Evolutionary conservation across 805 yeast species (phyloP).

Genomic region (Kodamaea leandrae): DNA sequence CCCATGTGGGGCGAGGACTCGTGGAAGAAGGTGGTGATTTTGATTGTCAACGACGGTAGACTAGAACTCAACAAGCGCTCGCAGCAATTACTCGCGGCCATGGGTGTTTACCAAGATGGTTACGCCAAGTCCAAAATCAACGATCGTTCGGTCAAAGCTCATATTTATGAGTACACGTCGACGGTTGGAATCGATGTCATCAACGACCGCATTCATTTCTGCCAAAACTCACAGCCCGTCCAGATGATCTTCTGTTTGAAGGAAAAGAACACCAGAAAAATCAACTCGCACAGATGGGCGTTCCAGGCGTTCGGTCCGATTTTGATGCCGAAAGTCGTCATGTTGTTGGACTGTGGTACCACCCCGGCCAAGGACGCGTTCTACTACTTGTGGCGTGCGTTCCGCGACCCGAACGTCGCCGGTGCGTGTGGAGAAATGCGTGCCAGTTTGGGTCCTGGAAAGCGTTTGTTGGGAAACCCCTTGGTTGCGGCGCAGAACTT

Average conservation of each 20-base stretch:
- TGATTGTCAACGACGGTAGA: conserved; percentile 90
- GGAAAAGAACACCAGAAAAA: conserved; percentile 84
- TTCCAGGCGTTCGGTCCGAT: conserved; percentile 87
- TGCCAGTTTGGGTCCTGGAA: conserved; percentile 68
- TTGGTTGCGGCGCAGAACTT: conserved; percentile 95
- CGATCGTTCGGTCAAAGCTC: conserved; percentile 76
- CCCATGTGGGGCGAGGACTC: conserved; percentile 91
- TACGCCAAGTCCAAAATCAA: conserved; percentile 90
- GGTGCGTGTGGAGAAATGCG: conserved; percentile 98
- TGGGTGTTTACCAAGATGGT: conserved; percentile 94
- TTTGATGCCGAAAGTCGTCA: conserved; percentile 77
- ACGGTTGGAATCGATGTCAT: conserved; percentile 80
- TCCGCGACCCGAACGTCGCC: conserved; percentile 77
- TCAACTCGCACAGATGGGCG: conserved; percentile 96
- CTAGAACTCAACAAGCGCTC: conserved; percentile 76
- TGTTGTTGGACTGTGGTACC: conserved; percentile 91
- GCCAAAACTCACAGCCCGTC: conserved; percentile 70
- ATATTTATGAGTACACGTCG: conserved; percentile 90
- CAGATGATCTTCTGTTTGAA: conserved; percentile 88
- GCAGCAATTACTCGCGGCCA: conserved; percentile 73
- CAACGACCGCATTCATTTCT: conserved; percentile 62
- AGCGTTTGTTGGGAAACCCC: conserved; percentile 64
- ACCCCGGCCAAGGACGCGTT: conserved; percentile 82
- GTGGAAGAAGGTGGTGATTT: conserved; percentile 91
- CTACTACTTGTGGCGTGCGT: conserved; percentile 86